A percentile compares a stretch with the other conserved stretches of the same genome.
Conservation (phyloP, 148 eudicot species). For the Cornus kousa region DNA sequence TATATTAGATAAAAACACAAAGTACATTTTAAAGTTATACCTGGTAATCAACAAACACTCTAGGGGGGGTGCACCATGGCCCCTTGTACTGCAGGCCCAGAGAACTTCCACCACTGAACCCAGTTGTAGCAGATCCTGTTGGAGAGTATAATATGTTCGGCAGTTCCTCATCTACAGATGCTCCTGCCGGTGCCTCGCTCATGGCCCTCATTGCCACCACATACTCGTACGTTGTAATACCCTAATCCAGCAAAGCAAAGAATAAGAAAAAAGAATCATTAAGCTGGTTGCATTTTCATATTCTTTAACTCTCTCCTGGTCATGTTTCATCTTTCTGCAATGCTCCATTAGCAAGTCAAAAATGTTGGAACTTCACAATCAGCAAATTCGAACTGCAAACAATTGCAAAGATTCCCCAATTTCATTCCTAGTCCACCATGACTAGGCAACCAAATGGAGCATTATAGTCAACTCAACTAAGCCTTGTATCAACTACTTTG, state of each 20-base stretch:
- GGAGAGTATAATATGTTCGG: slow-evolving; percentile 76
- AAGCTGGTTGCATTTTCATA: not conserved
- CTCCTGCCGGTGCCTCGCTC: slow-evolving; percentile 87
- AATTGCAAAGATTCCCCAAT: not conserved
- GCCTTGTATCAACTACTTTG: too few relatives aligned
- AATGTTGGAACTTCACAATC: not conserved
- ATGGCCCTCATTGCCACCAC: slow-evolving; percentile 97
- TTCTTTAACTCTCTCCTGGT: not conserved
- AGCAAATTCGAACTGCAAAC: not conserved
- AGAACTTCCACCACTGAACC: slow-evolving; percentile 96
- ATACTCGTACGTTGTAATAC: slow-evolving; percentile 93
- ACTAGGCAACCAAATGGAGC: slow-evolving; percentile 7
- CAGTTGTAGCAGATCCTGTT: slow-evolving; percentile 87
- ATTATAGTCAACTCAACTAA: not conserved
- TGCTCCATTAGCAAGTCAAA: slow-evolving; percentile 1
- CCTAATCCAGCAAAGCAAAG: slow-evolving; percentile 42
- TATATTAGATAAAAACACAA: not conserved
- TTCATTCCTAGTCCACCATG: not conserved
- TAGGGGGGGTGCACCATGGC: slow-evolving; percentile 99
- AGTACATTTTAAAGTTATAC: slow-evolving; percentile 28
- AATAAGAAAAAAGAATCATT: not conserved
- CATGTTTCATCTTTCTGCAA: not conserved
- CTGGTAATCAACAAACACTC: slow-evolving; percentile 95
- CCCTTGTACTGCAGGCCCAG: slow-evolving; percentile 87
- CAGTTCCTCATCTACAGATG: slow-evolving; percentile 58